Evolutionary conservation across 129 eudicot genomes (phyloP).

Genomic region (Flaveria sonorensis): DNA sequence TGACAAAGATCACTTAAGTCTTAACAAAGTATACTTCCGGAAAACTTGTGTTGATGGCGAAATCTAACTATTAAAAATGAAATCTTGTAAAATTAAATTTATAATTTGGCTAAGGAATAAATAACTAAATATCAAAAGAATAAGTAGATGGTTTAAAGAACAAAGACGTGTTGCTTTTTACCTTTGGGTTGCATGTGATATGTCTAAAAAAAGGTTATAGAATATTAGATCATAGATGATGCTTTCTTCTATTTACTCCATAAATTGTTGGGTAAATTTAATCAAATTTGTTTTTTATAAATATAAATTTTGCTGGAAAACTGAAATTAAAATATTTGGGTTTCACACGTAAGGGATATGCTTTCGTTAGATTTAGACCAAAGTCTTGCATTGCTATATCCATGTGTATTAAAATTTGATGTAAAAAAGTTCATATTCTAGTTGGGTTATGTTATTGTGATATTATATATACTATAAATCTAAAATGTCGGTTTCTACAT

Average conservation of each 20-base stretch:
- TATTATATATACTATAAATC: too few species aligned
- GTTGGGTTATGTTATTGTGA: too few species aligned
- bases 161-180: constrained; percentile 31
- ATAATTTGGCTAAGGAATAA: neutral
- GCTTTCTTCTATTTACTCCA: constrained; percentile 24
- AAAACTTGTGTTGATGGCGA: constrained; percentile 4
- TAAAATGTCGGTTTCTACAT: too few species aligned
- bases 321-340: too few species aligned
- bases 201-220: constrained; percentile 21
- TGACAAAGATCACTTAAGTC: neutral
- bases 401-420: too few species aligned
- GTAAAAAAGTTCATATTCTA: too few species aligned
- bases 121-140: neutral
- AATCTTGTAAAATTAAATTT: neutral
- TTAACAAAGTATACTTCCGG: neutral
- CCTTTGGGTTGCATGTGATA: constrained; percentile 35
- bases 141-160: constrained; percentile 27
- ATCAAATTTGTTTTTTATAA: too few species aligned
- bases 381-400: too few species aligned
- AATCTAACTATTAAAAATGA: neutral
- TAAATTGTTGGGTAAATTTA: neutral
- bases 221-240: neutral
- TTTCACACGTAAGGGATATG: too few species aligned
- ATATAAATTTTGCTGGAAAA: too few species aligned
- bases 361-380: too few species aligned